Base-by-base conservation (phyloP, 2,329 filamentous ascomycete genomes). In the Coniochaeta sp. region DNA sequence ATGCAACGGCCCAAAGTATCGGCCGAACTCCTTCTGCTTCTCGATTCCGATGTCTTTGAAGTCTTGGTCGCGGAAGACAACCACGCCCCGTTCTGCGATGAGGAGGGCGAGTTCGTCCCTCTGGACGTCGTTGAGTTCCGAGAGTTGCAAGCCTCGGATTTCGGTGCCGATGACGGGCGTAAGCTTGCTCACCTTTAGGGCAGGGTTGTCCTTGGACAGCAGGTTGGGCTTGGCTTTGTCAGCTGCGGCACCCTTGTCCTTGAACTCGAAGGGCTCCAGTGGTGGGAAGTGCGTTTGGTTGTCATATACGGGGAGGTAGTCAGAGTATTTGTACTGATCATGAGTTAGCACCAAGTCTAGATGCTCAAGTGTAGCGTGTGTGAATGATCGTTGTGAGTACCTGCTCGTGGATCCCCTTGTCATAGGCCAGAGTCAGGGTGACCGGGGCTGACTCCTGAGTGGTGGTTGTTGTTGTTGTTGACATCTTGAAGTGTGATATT, bases 31-130 rank as follows among this genome's bases (percentile, higher is more conserved):
- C 62, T 76, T 74, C 58, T 75, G 73, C 61, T 68, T 70, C 58
- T 73, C 68, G 11, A 73, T 61, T 0, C 73, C 73, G 43, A 74
- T 70, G 58, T 76, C 72, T 60, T 75, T 75, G 66, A 73, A 72
- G 60, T 73, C 67, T 40, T 72, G 69, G 60, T 68, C 67, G 9
- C 70, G 66, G 61, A 72, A 75, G 33, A 76, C 69, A 6, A 77
- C 73, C 1, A 77, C 73, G 6, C 71, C 71, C 40, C 73, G 69
- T 66, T 76, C 72, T 1, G 75, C 74, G 57, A 76, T 72, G n/a
- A 77, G 65, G 1, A 77, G 67, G 0, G 74, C 76, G 9, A 78
- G 66, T 62, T 78, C 75, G 62, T 78, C 74, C 59, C 71, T 76
- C 58, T 76, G 74, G 43, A 66, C 64, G 61, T 74, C 70, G 11